Evolutionary conservation across 2,329 filamentous ascomycete species (phyloP).

Genomic region (Sarocladium oryzae): DNA sequence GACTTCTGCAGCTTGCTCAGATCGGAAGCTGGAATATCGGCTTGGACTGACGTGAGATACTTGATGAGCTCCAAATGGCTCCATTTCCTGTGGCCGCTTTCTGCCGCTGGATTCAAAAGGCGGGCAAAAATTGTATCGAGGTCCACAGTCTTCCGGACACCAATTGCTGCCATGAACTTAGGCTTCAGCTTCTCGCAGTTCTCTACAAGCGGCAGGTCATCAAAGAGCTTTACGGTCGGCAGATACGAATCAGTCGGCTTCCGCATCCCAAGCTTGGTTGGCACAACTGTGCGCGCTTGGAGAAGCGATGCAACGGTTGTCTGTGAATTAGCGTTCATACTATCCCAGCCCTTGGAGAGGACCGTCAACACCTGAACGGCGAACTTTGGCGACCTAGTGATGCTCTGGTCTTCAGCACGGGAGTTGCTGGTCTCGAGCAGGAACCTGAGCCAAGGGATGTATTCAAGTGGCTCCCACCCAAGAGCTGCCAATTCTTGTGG

Average conservation of each 20-base stretch:
- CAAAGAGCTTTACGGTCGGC: conserved; percentile 86
- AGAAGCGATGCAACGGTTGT: conserved; percentile 59
- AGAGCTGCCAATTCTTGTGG: conserved; percentile 67
- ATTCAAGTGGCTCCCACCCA: conserved; percentile 78
- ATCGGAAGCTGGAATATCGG: conserved; percentile 81
- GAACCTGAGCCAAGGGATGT: conserved; percentile 80
- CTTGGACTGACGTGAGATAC: conserved; percentile 82
- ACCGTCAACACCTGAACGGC: conserved; percentile 70
- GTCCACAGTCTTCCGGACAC: conserved; percentile 92
- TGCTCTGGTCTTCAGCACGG: conserved; percentile 55
- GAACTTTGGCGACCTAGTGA: conserved; percentile 68
- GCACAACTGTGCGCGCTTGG: conserved; percentile 66
- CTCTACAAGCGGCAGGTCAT: conserved; percentile 79
- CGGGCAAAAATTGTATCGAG: conserved; percentile 88
- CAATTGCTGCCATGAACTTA: conserved; percentile 75
- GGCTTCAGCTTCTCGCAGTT: conserved; percentile 78
- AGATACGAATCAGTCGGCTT: conserved; percentile 86
- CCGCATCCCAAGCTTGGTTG: conserved; percentile 85
- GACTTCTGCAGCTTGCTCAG: conserved; percentile 71
- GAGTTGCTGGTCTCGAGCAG: conserved; percentile 62
- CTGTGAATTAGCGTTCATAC: conserved; percentile 61
- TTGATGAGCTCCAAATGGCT: conserved; percentile 93
- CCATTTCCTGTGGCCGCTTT: conserved; percentile 60
- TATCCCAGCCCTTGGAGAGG: conserved; percentile 86
- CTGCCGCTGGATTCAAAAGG: conserved; percentile 57